Conservation (phyloP, 139 green algal species). For the Zygnema cylindricum region DNA sequence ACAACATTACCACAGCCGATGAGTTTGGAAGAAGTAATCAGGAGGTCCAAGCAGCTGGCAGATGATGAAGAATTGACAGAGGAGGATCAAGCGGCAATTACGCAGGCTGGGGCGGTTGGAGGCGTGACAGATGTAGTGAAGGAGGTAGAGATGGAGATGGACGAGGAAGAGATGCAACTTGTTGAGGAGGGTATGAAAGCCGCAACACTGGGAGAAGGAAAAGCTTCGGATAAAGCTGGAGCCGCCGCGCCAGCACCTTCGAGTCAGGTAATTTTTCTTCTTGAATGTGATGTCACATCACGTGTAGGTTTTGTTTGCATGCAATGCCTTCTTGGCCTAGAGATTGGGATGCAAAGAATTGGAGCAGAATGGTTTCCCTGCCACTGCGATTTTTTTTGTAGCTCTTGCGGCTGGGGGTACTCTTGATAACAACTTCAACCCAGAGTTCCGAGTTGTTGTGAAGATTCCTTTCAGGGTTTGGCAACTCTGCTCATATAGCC, state of each 20-base stretch:
- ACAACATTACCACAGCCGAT: conserved; percentile 86
- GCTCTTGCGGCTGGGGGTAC: no score
- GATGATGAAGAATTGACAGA: conserved; percentile 41
- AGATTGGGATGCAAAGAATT: no score
- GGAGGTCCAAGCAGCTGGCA: conserved; percentile 42
- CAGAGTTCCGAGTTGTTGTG: no score
- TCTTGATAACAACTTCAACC: no score
- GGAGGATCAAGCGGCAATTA: conserved; percentile 61
- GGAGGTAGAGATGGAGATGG: conserved; percentile 74
- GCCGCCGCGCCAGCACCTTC: not conserved
- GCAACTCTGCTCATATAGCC: no score
- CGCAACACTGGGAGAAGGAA: conserved; percentile 25
- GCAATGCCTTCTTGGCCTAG: no score
- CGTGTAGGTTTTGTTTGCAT: no score
- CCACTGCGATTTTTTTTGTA: no score
- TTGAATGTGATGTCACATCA: no score
- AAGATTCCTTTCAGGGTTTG: no score
- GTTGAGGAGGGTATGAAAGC: conserved; percentile 69
- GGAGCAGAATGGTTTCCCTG: no score
- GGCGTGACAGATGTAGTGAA: not conserved
- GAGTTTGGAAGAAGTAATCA: conserved; percentile 81
- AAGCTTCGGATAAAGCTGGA: not conserved
- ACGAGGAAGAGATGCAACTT: conserved; percentile 85
- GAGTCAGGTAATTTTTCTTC: not conserved
- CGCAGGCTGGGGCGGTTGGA: conserved; percentile 26